Percentiles rank a stretch among this genome's conserved stretches.
These are phyloP conservation scores for Claviceps sp. DNA, from an alignment of 2,329 filamentous ascomycete genomes.

Conservation along the genomic window DNA sequence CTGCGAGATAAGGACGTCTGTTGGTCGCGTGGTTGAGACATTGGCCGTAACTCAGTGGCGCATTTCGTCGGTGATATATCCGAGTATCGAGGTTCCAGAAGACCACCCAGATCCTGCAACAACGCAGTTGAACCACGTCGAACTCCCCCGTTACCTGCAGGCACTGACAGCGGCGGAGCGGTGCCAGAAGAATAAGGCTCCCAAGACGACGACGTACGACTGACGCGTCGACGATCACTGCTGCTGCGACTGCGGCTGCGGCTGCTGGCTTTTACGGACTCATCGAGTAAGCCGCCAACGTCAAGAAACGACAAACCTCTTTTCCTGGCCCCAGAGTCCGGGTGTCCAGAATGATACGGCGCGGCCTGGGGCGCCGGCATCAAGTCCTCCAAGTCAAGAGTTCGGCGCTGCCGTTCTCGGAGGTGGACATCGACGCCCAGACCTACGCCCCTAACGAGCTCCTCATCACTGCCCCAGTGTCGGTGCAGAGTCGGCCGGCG, in stretches of 20 bases:
- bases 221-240: conserved; percentile 24
- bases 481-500: conserved; percentile 41
- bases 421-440: conserved; percentile 47
- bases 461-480: conserved; percentile 82
- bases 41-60: conserved; percentile 32
- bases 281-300: conserved; percentile 61
- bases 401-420: conserved; percentile 22
- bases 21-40: conserved; percentile 27
- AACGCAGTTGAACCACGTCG: conserved; percentile 42
- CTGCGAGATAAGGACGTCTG: conserved; percentile 17
- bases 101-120: conserved; percentile 44
- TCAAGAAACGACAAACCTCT: conserved; percentile 67
- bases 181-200: conserved; percentile 24
- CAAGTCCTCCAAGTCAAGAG: conserved; percentile 17
- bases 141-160: conserved; percentile 30
- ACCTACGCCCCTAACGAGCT: conserved; percentile 70
- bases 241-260: conserved; percentile 4
- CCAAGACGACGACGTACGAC: conserved; percentile 26
- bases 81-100: conserved; percentile 30
- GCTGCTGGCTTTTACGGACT: conserved; percentile 18
- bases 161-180: conserved; percentile 28
- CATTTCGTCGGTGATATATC: conserved; percentile 17
- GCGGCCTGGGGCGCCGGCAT: conserved; percentile 23
- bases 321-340: conserved; percentile 10
- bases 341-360: conserved; percentile 23